A percentile compares a stretch with the other conserved stretches of the same genome.
phyloP scores from a whole-genome alignment of 352 stramenopile species.

The Phytophthora palmivora region DNA sequence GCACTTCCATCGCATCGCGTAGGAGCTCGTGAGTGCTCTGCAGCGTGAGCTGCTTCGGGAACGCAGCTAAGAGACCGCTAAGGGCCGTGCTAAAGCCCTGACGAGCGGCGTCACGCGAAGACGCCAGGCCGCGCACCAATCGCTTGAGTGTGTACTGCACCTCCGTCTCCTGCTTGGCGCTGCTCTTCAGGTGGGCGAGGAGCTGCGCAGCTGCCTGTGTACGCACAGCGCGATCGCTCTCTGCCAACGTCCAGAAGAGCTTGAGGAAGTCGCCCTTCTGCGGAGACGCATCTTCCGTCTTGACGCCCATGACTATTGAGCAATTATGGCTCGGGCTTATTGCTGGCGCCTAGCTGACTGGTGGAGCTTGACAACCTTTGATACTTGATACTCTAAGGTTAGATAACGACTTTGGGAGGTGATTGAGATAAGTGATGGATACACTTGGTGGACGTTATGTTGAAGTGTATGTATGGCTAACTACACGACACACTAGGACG shows the following conservation, averaged over 20 bases:
- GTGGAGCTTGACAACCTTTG: slow-evolving; percentile 28
- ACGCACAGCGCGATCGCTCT: slow-evolving; percentile 70
- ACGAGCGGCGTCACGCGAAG: slow-evolving; percentile 86
- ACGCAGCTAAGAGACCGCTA: slow-evolving; percentile 64
- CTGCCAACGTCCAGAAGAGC: slow-evolving; percentile 88
- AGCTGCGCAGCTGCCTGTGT: slow-evolving; percentile 67
- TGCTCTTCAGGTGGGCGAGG: slow-evolving; percentile 53
- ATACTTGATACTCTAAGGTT: slow-evolving; percentile 5
- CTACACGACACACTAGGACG: slow-evolving; percentile 21
- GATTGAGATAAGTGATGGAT: slow-evolving; percentile 5
- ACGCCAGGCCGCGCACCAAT: slow-evolving; percentile 89
- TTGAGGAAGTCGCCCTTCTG: slow-evolving; percentile 83
- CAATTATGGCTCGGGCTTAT: slow-evolving; percentile 32
- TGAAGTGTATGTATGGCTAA: not conserved
- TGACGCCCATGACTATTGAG: slow-evolving; percentile 42
- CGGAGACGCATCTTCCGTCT: slow-evolving; percentile 29
- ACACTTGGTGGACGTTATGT: slow-evolving; percentile 12
- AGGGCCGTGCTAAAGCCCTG: slow-evolving; percentile 92
- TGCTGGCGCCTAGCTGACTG: slow-evolving; percentile 36
- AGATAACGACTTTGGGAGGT: slow-evolving; percentile 1
- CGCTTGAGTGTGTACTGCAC: slow-evolving; percentile 93
- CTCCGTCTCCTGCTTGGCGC: slow-evolving; percentile 48
- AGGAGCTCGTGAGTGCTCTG: slow-evolving; percentile 66
- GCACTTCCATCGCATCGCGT: slow-evolving; percentile 80
- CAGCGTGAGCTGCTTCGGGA: slow-evolving; percentile 49